These are phyloP conservation scores for Leccinum barrowsii DNA, from an alignment of 768 basidiomycete species.

Conservation along the genomic window DNA sequence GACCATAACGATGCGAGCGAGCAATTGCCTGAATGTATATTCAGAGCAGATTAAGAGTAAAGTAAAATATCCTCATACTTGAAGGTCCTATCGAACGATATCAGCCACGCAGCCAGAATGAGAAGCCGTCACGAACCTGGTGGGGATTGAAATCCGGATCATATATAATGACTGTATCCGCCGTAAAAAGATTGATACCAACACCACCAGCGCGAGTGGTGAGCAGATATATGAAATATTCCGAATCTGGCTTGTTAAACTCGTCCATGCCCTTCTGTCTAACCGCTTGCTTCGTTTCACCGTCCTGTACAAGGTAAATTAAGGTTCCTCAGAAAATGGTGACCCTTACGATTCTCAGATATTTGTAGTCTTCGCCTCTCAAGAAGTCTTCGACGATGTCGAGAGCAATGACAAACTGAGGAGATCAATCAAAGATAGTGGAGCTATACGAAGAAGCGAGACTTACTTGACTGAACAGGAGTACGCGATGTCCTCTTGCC, in stretches of 20 bases:
- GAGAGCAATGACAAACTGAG: constrained; percentile 82
- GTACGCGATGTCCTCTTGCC: constrained; percentile 80
- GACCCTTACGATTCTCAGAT: constrained; percentile 65
- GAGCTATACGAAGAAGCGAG: neutral
- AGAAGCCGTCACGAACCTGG: constrained; percentile 48
- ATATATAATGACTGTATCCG: constrained; percentile 90
- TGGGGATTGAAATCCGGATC: constrained; percentile 99
- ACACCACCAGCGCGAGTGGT: constrained; percentile 93
- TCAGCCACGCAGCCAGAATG: constrained; percentile 10
- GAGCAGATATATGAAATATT: constrained; percentile 87
- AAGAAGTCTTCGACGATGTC: constrained; percentile 89
- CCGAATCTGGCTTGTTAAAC: constrained; percentile 85
- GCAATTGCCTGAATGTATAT: constrained; percentile 72
- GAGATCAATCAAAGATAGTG: neutral
- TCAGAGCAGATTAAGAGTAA: constrained; percentile 5
- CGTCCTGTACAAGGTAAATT: constrained; percentile 56
- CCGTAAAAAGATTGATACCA: constrained; percentile 87
- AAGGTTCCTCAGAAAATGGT: constrained; percentile 4
- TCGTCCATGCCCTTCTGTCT: constrained; percentile 94
- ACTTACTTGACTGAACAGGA: constrained; percentile 87
- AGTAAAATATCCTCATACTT: constrained; percentile 50
- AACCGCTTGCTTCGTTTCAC: constrained; percentile 77
- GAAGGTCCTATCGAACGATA: constrained; percentile 58
- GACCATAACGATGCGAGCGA: constrained; percentile 91
- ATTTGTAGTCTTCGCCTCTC: constrained; percentile 74